Evolutionary conservation across 2,329 filamentous ascomycete genomes (phyloP).

Genomic region (Incumbomyces lentus): DNA sequence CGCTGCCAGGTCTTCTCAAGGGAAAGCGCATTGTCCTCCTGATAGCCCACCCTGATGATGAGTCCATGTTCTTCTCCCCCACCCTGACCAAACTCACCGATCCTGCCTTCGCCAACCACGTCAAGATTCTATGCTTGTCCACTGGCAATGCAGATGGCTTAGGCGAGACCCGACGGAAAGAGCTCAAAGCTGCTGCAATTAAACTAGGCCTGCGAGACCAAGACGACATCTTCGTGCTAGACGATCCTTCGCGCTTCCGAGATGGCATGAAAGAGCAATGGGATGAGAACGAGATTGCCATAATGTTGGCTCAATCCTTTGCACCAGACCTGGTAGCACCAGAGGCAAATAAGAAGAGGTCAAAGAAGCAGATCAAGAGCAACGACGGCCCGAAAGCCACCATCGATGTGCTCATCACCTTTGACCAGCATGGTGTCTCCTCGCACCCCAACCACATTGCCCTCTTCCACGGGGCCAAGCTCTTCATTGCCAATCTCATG

Average conservation of each 20-base stretch:
- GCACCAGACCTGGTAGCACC: slow-evolving; percentile 48
- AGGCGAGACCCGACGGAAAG: slow-evolving; percentile 69
- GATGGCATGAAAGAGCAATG: slow-evolving; percentile 80
- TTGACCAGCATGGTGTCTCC: slow-evolving; percentile 73
- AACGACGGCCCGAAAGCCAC: slow-evolving; percentile 37
- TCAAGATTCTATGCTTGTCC: slow-evolving; percentile 89
- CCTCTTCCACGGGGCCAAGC: slow-evolving; percentile 67
- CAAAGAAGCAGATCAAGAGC: slow-evolving; percentile 9
- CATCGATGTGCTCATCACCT: slow-evolving; percentile 81
- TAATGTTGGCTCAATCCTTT: slow-evolving; percentile 62
- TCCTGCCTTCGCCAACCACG: slow-evolving; percentile 71
- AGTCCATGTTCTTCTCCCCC: slow-evolving; percentile 98
- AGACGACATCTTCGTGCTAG: slow-evolving; percentile 76
- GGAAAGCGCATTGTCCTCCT: slow-evolving; percentile 84
- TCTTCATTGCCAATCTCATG: slow-evolving; percentile 60
- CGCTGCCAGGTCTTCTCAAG: slow-evolving; percentile 49
- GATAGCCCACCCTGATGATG: slow-evolving; percentile 95
- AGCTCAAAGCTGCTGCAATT: slow-evolving; percentile 71
- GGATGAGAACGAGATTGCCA: slow-evolving; percentile 60
- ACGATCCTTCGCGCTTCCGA: slow-evolving; percentile 64
- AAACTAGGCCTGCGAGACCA: slow-evolving; percentile 62
- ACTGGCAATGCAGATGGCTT: slow-evolving; percentile 80
- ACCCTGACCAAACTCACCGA: slow-evolving; percentile 73
- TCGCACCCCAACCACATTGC: slow-evolving; percentile 89
- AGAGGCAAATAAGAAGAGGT: slow-evolving; percentile 6